Conservation (phyloP, 768 basidiomycete genomes). For the Amanita subjunquillea region DNA sequence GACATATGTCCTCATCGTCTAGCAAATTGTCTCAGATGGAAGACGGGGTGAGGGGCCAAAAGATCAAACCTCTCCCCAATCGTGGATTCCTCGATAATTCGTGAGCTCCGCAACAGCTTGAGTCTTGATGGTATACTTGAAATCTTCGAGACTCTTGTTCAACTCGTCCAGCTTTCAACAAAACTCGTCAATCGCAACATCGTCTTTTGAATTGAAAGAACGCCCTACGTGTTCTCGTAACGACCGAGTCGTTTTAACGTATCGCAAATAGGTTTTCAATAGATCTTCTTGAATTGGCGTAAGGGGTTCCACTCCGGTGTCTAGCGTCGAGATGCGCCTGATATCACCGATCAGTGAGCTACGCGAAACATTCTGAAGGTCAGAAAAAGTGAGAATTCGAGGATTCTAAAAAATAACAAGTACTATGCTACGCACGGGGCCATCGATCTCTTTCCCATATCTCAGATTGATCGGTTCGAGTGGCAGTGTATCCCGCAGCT, state of each 20-base stretch:
- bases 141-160: neutral
- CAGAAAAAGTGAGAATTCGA: neutral
- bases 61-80: conserved; percentile 1
- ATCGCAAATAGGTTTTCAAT: neutral
- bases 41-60: neutral
- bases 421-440: neutral
- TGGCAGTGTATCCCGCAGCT: neutral
- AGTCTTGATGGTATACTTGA: neutral
- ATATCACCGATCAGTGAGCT: neutral
- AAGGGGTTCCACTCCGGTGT: neutral
- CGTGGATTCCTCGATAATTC: conserved; percentile 1
- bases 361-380: neutral
- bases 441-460: neutral
- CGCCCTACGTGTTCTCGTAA: neutral
- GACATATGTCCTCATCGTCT: neutral
- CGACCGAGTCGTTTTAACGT: neutral
- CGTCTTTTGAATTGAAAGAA: neutral
- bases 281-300: neutral
- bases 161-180: neutral
- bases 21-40: neutral
- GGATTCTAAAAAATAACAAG: neutral
- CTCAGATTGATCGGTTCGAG: neutral
- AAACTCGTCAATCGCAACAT: neutral
- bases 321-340: neutral
- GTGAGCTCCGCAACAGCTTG: conserved; percentile 1